Evolutionary conservation across 108 stramenopile species (phyloP).

Genomic region (Nannochloropsis salina): DNA sequence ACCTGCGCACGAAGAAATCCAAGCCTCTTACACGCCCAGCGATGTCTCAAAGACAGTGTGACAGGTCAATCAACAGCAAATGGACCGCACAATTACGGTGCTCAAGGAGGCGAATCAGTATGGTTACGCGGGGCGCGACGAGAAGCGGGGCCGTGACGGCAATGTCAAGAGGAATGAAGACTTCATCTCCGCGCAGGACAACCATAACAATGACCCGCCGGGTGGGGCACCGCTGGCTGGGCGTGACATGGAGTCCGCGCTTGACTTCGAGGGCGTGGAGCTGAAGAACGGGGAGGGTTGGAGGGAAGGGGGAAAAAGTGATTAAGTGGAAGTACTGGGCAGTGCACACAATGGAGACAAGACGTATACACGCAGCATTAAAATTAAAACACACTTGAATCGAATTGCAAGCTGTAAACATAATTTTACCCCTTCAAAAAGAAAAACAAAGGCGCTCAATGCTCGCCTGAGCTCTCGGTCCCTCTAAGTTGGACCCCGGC

Average conservation of each 20-base stretch:
- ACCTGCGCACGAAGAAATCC: not conserved
- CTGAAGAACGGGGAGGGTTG: not conserved
- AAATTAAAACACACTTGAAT: no score
- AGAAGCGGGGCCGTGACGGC: not conserved
- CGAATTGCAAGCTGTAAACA: no score
- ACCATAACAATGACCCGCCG: not conserved
- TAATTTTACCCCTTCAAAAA: no score
- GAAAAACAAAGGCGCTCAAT: no score
- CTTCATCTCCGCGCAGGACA: not conserved
- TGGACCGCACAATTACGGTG: not conserved
- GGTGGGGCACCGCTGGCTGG: not conserved
- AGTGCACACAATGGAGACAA: no score
- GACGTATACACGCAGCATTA: no score
- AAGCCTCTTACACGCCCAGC: not conserved
- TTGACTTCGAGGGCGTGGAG: not conserved
- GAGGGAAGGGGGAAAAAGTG: no score
- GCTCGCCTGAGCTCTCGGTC: no score
- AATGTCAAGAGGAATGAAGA: not conserved
- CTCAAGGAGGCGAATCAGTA: not conserved
- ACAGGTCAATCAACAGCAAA: not conserved
- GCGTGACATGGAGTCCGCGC: not conserved
- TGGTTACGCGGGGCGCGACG: not conserved
- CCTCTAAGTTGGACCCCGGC: no score
- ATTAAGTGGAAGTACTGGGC: no score
- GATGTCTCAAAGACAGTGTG: not conserved